These are phyloP conservation scores for Paulownia fortunei DNA, from an alignment of 257 asterid genomes.

Conservation along the genomic window DNA sequence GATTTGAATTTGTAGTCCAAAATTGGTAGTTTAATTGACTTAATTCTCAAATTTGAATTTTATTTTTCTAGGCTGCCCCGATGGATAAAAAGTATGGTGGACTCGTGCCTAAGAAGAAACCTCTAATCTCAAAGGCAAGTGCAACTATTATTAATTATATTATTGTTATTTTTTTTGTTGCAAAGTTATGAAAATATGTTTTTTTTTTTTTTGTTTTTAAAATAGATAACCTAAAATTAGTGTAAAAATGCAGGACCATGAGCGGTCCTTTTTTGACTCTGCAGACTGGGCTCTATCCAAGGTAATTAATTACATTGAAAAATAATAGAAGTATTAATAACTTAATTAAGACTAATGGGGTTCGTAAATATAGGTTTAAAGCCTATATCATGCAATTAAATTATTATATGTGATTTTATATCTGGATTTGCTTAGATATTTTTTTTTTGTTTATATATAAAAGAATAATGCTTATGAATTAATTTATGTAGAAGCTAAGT, in stretches of 20 bases:
- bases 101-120: constrained; percentile 73
- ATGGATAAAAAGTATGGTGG: constrained; percentile 64
- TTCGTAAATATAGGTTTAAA: background rate
- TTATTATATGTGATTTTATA: too few species aligned
- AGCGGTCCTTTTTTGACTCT: constrained; percentile 75
- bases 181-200: background rate
- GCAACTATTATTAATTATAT: background rate
- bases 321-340: background rate
- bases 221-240: background rate
- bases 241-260: constrained; percentile 49
- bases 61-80: constrained; percentile 33
- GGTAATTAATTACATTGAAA: constrained; percentile 37
- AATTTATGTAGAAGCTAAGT: too few species aligned
- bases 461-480: too few species aligned
- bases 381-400: background rate
- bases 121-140: constrained; percentile 71
- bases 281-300: constrained; percentile 82
- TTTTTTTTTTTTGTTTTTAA: background rate
- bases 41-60: background rate
- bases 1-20: background rate
- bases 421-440: background rate
- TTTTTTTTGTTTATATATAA: background rate
- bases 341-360: background rate
- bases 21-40: background rate
- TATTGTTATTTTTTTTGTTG: background rate